These are phyloP conservation scores for Naganishia liquefaciens DNA, from an alignment of 1,284 basidiomycete genomes.

Conservation along the genomic window DNA sequence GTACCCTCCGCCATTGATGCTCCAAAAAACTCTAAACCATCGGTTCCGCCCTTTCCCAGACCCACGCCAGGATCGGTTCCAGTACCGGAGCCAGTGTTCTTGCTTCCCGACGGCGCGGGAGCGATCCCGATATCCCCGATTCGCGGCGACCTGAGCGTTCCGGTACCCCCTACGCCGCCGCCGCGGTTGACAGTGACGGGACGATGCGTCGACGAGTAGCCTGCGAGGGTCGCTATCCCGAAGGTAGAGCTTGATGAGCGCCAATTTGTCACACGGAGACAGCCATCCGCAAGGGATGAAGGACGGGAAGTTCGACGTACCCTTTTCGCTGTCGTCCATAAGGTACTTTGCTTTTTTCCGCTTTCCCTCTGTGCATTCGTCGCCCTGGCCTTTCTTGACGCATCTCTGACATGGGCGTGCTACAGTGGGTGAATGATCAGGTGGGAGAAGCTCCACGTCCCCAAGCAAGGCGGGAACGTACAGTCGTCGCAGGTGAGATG, in stretches of 20 bases:
- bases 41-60: neutral
- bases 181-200: constrained; percentile 24
- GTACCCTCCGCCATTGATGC: too few species aligned
- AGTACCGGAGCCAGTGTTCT: too few species aligned
- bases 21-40: neutral
- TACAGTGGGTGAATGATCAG: constrained; percentile 49
- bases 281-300: neutral
- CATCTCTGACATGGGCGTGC: constrained; percentile 94
- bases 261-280: neutral
- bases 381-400: constrained; percentile 85
- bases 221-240: constrained; percentile 20
- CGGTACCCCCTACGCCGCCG: constrained; percentile 17
- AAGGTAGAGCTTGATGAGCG: neutral
- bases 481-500: constrained; percentile 97
- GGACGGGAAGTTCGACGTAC: constrained; percentile 57
- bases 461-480: constrained; percentile 51
- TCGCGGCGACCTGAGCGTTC: constrained; percentile 30
- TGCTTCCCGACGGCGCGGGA: neutral
- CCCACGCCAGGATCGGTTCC: too few species aligned
- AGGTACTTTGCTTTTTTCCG: constrained; percentile 98
- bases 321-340: constrained; percentile 84
- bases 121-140: constrained; percentile 30
- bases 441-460: constrained; percentile 32
- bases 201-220: constrained; percentile 21
- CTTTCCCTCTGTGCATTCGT: constrained; percentile 87